Evolutionary conservation across 345 rosid genomes (phyloP), one percentile per base, ranked within the genome.

Genomic region (Physaria fendleri): DNA sequence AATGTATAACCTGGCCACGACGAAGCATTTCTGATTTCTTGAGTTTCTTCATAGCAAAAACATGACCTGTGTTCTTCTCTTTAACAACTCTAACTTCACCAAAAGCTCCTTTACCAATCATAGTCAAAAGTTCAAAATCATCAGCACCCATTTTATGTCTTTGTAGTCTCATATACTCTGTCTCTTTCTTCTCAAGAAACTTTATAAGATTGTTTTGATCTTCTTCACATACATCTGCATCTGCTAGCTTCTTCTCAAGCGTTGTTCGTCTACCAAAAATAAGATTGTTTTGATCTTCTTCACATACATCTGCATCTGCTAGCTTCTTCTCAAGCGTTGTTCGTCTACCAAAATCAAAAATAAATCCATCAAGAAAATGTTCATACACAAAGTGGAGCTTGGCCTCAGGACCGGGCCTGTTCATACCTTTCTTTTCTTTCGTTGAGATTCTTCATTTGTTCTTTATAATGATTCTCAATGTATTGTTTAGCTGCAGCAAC

Each of bases 1-100:
- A n/a, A n/a, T n/a, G n/a, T n/a, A n/a, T n/a, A n/a, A 84, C 97
- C 89, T 90, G 95, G 74, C 97, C 97, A 70, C 97, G 75, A 2
- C 95, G 88, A 80, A 90, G 90, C 95, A 90, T 90, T 84, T 90
- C 97, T 33, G 91, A 78, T 77, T 85, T 85, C 69, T 80, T 85
- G 33, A 85, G 91, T 62, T 82, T 85, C 74, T 90, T 90, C 97
- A 90, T 90, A 12, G 96, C 97, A 67, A 83, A 88, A 58, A 91
- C 96, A 49, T 85, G 82, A 17, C 86, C 84, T 7, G 96, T 82
- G 42, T 82, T 79, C 75, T 79, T 88, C 81, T 91, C 96, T 72
- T 71, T 79, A 51, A 90, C 85, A 52, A 88, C 54, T 72, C 96
- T 79, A 68, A 91, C 98, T 85, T 85, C 94, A 23, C 94, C 94